Conservation (phyloP, 2,329 filamentous ascomycete species). For the Aspergillus sp. region DNA sequence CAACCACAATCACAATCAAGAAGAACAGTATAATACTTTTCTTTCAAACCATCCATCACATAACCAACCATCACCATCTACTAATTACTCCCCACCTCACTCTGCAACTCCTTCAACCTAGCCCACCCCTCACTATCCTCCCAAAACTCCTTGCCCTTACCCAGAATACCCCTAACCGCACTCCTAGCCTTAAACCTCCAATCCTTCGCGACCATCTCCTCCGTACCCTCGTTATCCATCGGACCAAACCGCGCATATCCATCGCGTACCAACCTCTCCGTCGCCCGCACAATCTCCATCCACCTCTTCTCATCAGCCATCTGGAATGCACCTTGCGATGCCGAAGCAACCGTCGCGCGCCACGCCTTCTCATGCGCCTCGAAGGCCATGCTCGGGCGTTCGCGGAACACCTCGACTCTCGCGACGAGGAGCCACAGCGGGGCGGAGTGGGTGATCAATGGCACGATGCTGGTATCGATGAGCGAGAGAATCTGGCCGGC, state of each 20-base stretch:
- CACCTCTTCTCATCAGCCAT: conserved; percentile 65
- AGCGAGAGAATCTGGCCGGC: conserved; percentile 62
- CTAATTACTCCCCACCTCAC: conserved; percentile 32
- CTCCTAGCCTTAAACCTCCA: conserved; percentile 90
- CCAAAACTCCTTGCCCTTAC: conserved; percentile 78
- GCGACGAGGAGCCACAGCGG: conserved; percentile 76
- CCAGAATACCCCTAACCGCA: conserved; percentile 79
- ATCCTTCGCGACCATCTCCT: conserved; percentile 66
- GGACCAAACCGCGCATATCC: conserved; percentile 78
- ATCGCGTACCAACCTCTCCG: conserved; percentile 72
- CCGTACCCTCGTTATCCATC: conserved; percentile 58
- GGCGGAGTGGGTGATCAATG: conserved; percentile 78
- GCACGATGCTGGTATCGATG: conserved; percentile 72
- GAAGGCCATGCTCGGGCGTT: conserved; percentile 70
- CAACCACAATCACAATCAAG: background rate
- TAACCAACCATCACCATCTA: conserved; percentile 1
- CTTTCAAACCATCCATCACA: background rate
- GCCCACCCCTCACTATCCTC: conserved; percentile 62
- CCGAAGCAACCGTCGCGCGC: conserved; percentile 63
- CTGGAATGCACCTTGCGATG: conserved; percentile 47
- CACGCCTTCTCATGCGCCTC: conserved; percentile 88
- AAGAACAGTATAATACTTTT: background rate
- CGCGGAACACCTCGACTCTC: conserved; percentile 71
- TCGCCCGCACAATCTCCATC: conserved; percentile 73
- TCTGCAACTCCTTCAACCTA: conserved; percentile 40